These are phyloP conservation scores for Dioscorea dumetorum DNA, from an alignment of 106 monocot species.

Conservation along the genomic window DNA sequence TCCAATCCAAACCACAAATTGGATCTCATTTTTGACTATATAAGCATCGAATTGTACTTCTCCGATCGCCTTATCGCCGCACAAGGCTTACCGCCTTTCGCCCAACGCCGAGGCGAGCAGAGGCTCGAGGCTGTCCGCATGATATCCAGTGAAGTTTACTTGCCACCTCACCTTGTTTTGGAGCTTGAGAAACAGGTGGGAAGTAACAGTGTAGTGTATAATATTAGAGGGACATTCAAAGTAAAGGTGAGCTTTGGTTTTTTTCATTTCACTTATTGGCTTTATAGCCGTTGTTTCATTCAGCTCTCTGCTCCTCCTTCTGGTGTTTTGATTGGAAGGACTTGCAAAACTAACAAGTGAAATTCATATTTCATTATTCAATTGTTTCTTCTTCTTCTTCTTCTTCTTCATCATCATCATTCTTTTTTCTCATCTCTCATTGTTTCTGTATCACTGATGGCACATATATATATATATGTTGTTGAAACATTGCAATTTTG, in stretches of 20 bases:
- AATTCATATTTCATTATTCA: not conserved
- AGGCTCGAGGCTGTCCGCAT: constrained; percentile 60
- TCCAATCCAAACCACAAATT: constrained; percentile 78
- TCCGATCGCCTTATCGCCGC: constrained; percentile 38
- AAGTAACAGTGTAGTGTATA: constrained; percentile 47
- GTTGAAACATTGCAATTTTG: no score
- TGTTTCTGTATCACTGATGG: no score
- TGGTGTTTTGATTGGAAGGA: constrained; percentile 70
- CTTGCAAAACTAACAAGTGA: constrained; percentile 69
- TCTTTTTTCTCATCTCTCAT: no score
- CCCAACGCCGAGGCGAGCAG: constrained; percentile 36
- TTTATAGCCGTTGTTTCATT: constrained; percentile 56
- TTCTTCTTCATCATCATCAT: not conserved
- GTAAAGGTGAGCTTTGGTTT: constrained; percentile 52
- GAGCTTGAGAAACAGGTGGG: constrained; percentile 49
- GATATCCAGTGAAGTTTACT: constrained; percentile 74
- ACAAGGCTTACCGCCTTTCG: constrained; percentile 56
- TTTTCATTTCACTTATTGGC: constrained; percentile 55
- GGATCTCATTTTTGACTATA: constrained; percentile 45
- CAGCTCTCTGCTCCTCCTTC: constrained; percentile 67
- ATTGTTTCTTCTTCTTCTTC: not conserved
- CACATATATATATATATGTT: no score
- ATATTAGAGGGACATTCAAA: constrained; percentile 54
- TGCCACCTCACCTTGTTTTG: constrained; percentile 32
- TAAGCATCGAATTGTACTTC: constrained; percentile 73